Evolutionary conservation across 2,329 filamentous ascomycete genomes (phyloP).

Genomic region (Elsinoe perseae): DNA sequence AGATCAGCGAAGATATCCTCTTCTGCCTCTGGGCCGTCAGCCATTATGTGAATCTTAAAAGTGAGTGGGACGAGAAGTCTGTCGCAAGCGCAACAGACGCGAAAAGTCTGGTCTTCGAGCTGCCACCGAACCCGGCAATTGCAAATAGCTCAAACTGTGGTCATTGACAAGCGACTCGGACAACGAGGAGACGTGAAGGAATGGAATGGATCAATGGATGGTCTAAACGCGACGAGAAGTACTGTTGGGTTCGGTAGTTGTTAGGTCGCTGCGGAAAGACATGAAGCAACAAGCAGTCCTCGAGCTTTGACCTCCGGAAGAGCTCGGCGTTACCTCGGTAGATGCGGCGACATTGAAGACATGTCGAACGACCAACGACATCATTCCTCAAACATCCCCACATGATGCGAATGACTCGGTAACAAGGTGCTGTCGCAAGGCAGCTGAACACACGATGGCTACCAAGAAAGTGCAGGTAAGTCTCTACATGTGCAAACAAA

Average conservation of each 20-base stretch:
- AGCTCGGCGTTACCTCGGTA: constrained; percentile 10
- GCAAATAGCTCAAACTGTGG: too few relatives aligned
- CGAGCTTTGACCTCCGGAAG: constrained; percentile 2
- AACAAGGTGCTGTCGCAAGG: constrained; percentile 11
- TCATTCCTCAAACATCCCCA: background rate
- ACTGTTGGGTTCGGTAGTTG: background rate
- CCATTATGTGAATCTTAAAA: constrained; percentile 47
- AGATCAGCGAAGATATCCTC: constrained; percentile 95
- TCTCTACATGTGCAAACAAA: constrained; percentile 19
- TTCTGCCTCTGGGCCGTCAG: constrained; percentile 70
- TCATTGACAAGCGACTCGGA: too few relatives aligned
- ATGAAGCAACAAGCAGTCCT: background rate
- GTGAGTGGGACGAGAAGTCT: background rate
- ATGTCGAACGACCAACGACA: constrained; percentile 6
- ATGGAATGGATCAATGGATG: too few relatives aligned
- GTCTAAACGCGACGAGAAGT: background rate
- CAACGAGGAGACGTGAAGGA: too few relatives aligned
- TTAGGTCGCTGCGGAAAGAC: background rate
- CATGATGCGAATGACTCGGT: constrained; percentile 12
- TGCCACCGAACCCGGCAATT: too few relatives aligned
- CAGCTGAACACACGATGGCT: constrained; percentile 30
- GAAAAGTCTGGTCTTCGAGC: too few relatives aligned
- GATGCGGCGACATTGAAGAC: background rate
- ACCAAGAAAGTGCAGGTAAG: constrained; percentile 41
- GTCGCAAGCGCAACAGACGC: background rate